These are phyloP conservation scores for Fennellomyces sp. DNA, from an alignment of 371 early-diverging fungal species.

Conservation along the genomic window DNA sequence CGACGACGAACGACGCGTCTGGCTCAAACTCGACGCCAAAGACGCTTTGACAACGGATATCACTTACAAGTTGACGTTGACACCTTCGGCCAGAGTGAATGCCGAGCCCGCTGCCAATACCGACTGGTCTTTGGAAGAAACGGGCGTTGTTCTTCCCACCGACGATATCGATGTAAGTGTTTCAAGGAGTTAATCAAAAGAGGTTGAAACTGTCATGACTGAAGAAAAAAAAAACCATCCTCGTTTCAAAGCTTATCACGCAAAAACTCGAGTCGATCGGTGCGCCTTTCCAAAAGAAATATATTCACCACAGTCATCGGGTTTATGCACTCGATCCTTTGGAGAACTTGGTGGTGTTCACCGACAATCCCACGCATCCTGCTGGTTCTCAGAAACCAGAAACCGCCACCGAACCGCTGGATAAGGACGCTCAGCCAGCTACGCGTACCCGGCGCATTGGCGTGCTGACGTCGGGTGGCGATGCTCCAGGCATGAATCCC, in stretches of 20 bases:
- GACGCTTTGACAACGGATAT: slow-evolving; percentile 22
- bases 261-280: slow-evolving; percentile 25
- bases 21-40: slow-evolving; percentile 51
- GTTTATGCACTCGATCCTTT: slow-evolving; percentile 78
- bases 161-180: slow-evolving; percentile 43
- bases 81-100: slow-evolving; percentile 31
- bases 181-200: slow-evolving; percentile 19
- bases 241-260: slow-evolving; percentile 27
- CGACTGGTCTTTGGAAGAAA: slow-evolving; percentile 40
- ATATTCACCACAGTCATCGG: neutral
- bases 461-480: slow-evolving; percentile 98
- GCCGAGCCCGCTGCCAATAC: slow-evolving; percentile 21
- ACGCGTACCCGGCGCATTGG: slow-evolving; percentile 69
- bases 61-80: slow-evolving; percentile 42
- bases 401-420: neutral
- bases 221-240: neutral
- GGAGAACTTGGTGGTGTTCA: slow-evolving; percentile 74
- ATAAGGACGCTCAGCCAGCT: neutral
- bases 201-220: no score
- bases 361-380: slow-evolving; percentile 62
- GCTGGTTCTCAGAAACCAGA: slow-evolving; percentile 5
- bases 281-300: slow-evolving; percentile 31
- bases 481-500: slow-evolving; percentile 99
- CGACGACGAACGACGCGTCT: slow-evolving; percentile 23
- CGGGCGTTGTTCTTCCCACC: slow-evolving; percentile 32